Base-by-base conservation (phyloP, 2,329 filamentous ascomycete genomes). In the Endothia cerciana region DNA sequence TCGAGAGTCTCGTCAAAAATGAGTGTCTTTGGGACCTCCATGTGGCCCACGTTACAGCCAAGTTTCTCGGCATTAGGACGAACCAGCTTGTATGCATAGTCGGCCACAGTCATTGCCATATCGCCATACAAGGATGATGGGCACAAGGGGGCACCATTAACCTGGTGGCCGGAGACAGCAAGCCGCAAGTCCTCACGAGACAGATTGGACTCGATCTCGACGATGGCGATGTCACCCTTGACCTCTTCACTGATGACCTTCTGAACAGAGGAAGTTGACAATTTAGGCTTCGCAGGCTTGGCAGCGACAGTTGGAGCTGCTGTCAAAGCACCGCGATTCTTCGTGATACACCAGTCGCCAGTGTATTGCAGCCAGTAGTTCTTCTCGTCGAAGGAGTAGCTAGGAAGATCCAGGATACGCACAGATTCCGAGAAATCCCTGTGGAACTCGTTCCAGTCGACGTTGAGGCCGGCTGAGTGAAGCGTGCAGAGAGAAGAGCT, bases 401-500 rank as follows among this genome's bases (percentile, higher is more conserved):
- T 84, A 0, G 91, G 91, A 0, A 93, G 78, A 6, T 85, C 80
- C 6, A 92, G 77, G 11, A 93, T 80, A 3, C 76, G 76, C 3
- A 79, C 75, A 15, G 74, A 77, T 0, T 70, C 64, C 25, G 73
- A 71, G 69, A 83, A 84, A 66, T 81, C 78, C 63, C 83, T 79
- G 70, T 91, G 87, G 72, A 86, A 91, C 76, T 92, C 90, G 67
- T 88, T 85, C 85, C 91, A 94, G 73, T 90, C 82, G 65, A 94
- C 80, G 51, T 83, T 79, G 8, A 91, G 78, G 47, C 90, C 90
- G 11, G 82, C 83, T 4, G 79, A 78, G 76, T 91, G 87, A 0
- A 94, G 80, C 0, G 83, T 81, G 69, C 82, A 83, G 62, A 91
- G 78, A 70, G 80, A 88, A 65, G 77, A 78, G 28, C 84, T 79